Conservation (phyloP, 2,329 filamentous ascomycete species). For the Pseudopyrenochaeta lycopersici region DNA sequence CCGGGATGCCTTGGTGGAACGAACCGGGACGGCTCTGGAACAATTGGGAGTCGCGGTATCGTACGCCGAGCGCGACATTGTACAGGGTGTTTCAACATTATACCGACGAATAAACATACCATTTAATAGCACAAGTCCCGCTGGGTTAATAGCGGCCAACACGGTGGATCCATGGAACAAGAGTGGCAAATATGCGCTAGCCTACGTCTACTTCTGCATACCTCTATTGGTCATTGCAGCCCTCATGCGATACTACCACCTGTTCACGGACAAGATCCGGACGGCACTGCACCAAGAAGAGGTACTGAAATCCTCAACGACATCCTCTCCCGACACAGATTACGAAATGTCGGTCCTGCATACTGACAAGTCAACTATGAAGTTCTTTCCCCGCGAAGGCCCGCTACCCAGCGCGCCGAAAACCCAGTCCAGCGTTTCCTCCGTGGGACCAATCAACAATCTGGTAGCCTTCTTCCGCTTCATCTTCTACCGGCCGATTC, state of each 20-base stretch:
- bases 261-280: slow-evolving; percentile 92
- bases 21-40: slow-evolving; percentile 38
- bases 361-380: slow-evolving; percentile 69
- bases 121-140: slow-evolving; percentile 63
- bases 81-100: slow-evolving; percentile 38
- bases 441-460: slow-evolving; percentile 78
- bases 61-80: slow-evolving; percentile 38
- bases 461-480: slow-evolving; percentile 83
- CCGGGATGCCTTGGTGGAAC: slow-evolving; percentile 37
- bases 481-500: slow-evolving; percentile 88
- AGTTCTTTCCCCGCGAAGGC: slow-evolving; percentile 77
- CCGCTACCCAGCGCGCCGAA: slow-evolving; percentile 68
- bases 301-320: slow-evolving; percentile 71
- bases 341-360: slow-evolving; percentile 69
- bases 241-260: slow-evolving; percentile 80
- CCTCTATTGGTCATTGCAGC: slow-evolving; percentile 74
- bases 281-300: slow-evolving; percentile 89
- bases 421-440: slow-evolving; percentile 75
- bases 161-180: slow-evolving; percentile 78
- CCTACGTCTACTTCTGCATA: slow-evolving; percentile 88
- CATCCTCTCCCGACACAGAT: slow-evolving; percentile 64
- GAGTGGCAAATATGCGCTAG: slow-evolving; percentile 84
- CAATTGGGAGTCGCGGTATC: slow-evolving; percentile 39
- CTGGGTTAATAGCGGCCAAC: slow-evolving; percentile 64
- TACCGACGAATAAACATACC: slow-evolving; percentile 64